Percentiles rank a stretch among this genome's conserved stretches.
These are phyloP conservation scores for Mucor sp. DNA, from an alignment of 371 early-diverging fungal genomes.

Conservation along the genomic window DNA sequence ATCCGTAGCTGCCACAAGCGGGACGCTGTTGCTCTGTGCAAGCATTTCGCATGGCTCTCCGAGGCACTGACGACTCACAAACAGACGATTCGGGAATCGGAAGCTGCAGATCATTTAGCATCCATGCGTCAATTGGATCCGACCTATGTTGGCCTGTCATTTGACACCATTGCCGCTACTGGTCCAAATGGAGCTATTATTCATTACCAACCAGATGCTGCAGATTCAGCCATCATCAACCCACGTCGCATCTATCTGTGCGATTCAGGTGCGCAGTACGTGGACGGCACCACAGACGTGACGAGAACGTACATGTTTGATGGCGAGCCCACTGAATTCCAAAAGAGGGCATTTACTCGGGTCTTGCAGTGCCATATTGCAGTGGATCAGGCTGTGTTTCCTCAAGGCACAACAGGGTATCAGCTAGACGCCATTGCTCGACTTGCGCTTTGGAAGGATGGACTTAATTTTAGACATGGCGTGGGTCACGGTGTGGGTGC, in stretches of 20 bases:
- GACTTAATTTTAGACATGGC: constrained; percentile 96
- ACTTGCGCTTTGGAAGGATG: constrained; percentile 86
- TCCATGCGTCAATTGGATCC: constrained; percentile 54
- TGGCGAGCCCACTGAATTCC: constrained; percentile 79
- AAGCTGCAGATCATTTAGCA: constrained; percentile 82
- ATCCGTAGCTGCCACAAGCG: constrained; percentile 89
- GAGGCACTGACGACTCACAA: constrained; percentile 65
- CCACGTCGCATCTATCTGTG: constrained; percentile 84
- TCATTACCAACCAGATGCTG: constrained; percentile 88
- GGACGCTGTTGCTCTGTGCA: constrained; percentile 91
- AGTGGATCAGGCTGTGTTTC: constrained; percentile 84
- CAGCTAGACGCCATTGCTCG: constrained; percentile 89
- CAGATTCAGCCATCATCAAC: constrained; percentile 52
- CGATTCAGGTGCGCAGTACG: constrained; percentile 98
- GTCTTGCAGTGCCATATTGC: constrained; percentile 97
- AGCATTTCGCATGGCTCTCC: constrained; percentile 95
- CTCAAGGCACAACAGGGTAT: constrained; percentile 80
- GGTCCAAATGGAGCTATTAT: constrained; percentile 97
- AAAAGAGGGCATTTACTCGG: constrained; percentile 91
- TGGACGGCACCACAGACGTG: constrained; percentile 98
- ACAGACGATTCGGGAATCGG: constrained; percentile 62
- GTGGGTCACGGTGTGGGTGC: constrained; percentile 99
- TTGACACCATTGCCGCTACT: constrained; percentile 93
- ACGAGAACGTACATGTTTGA: constrained; percentile 94
- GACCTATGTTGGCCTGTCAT: constrained; percentile 75